phyloP scores from a whole-genome alignment of 192 early-diverging fungal genomes.

The Thoreauomyces humboldtii region DNA sequence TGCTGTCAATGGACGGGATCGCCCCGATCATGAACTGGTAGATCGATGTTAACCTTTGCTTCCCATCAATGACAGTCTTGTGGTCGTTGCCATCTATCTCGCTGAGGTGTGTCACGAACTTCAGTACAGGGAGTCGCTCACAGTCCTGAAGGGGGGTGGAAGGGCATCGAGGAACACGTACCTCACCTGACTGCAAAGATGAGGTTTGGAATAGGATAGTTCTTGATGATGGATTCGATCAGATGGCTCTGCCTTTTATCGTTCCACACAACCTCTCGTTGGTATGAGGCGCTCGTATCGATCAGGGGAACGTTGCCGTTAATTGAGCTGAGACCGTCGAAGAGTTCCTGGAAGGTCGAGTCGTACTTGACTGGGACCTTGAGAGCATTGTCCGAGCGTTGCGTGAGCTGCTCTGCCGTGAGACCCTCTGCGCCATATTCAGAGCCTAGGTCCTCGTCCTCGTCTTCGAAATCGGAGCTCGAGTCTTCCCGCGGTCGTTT shows the following conservation, averaged over 20 bases:
- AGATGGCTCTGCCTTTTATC: constrained; percentile 23
- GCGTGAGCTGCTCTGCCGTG: too few relatives aligned
- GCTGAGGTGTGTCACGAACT: not conserved
- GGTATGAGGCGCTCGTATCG: not conserved
- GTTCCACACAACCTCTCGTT: constrained; percentile 28
- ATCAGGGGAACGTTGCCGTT: not conserved
- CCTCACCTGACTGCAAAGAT: constrained; percentile 18
- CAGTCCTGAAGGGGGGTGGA: not conserved
- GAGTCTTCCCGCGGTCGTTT: too few relatives aligned
- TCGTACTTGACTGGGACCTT: too few relatives aligned
- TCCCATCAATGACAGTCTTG: constrained; percentile 23
- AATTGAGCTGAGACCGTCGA: too few relatives aligned
- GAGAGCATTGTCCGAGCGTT: too few relatives aligned
- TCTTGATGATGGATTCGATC: constrained; percentile 29
- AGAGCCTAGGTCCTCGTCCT: too few relatives aligned
- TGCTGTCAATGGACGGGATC: constrained; percentile 9
- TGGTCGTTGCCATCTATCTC: not conserved
- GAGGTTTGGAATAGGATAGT: constrained; percentile 26
- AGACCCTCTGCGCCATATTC: too few relatives aligned
- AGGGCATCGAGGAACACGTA: too few relatives aligned
- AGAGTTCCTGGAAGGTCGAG: too few relatives aligned
- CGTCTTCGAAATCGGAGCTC: too few relatives aligned
- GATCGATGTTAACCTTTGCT: constrained; percentile 27
- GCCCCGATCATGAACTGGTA: constrained; percentile 17
- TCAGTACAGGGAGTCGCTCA: not conserved